These are phyloP conservation scores for Gilbertella persicaria DNA, from an alignment of 371 early-diverging fungal species.

Conservation along the genomic window DNA sequence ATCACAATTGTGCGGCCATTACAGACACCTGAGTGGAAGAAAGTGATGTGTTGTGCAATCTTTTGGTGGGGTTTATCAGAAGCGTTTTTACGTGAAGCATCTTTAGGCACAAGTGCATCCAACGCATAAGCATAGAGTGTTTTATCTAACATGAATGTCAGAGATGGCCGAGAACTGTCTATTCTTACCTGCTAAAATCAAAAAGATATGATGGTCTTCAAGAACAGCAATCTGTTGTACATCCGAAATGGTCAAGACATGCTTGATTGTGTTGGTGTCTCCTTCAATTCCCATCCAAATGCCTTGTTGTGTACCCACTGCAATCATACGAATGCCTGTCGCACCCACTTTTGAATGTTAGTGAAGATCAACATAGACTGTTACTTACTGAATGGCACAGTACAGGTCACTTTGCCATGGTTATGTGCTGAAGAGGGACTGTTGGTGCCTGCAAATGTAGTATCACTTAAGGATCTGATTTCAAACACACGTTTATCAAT, in stretches of 20 bases:
- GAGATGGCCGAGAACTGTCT: too few species aligned
- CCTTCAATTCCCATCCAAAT: constrained; percentile 61
- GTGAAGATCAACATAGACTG: too few species aligned
- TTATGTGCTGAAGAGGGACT: constrained; percentile 14
- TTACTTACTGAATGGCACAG: constrained; percentile 65
- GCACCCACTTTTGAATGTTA: too few species aligned
- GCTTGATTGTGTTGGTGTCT: constrained; percentile 34
- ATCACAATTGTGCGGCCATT: constrained; percentile 62
- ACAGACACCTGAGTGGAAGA: constrained; percentile 74
- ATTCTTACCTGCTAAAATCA: constrained; percentile 54
- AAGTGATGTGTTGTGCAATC: constrained; percentile 67
- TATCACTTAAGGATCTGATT: constrained; percentile 48
- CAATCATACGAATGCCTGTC: constrained; percentile 62
- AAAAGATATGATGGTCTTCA: constrained; percentile 39
- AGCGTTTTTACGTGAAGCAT: constrained; percentile 25
- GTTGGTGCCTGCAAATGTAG: constrained; percentile 31
- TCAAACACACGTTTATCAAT: constrained; percentile 65
- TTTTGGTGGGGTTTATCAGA: constrained; percentile 44
- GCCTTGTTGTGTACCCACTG: constrained; percentile 83
- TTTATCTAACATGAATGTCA: too few species aligned
- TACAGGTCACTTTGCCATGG: constrained; percentile 67
- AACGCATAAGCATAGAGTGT: constrained; percentile 60
- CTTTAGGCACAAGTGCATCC: constrained; percentile 35
- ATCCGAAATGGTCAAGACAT: constrained; percentile 32
- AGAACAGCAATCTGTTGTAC: constrained; percentile 46